Conservation (phyloP, 1,284 basidiomycete genomes). For the Coniferiporia weirii region DNA sequence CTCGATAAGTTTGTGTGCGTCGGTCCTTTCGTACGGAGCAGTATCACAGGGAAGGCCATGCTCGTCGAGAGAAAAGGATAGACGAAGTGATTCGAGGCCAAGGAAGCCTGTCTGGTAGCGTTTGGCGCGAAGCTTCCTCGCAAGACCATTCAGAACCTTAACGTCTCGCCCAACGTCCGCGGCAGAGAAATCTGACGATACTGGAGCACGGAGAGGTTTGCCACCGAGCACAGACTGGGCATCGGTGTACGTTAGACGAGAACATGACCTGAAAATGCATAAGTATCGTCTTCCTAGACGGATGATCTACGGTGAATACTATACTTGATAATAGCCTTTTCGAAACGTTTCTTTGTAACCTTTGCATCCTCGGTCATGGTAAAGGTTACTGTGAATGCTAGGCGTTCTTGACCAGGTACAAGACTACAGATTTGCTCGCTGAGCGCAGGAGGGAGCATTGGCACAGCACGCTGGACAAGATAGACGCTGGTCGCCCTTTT, state of each 20-base stretch:
- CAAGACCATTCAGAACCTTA: slow-evolving; percentile 61
- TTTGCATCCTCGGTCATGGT: slow-evolving; percentile 82
- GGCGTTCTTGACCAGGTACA: slow-evolving; percentile 79
- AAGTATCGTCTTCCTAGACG: slow-evolving; percentile 1
- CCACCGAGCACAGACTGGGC: slow-evolving; percentile 84
- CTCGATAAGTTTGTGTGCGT: slow-evolving; percentile 83
- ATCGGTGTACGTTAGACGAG: slow-evolving; percentile 79
- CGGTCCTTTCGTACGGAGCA: slow-evolving; percentile 53
- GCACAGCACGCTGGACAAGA: slow-evolving; percentile 90
- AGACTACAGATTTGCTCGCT: slow-evolving; percentile 93
- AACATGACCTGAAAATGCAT: slow-evolving; percentile 59
- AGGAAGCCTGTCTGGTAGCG: slow-evolving; percentile 84
- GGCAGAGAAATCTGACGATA: slow-evolving; percentile 53
- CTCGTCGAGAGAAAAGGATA: slow-evolving; percentile 81
- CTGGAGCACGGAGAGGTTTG: slow-evolving; percentile 47
- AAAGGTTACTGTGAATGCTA: slow-evolving; percentile 87
- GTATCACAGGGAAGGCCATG: slow-evolving; percentile 83
- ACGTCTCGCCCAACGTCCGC: slow-evolving; percentile 75
- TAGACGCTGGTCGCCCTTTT: slow-evolving; percentile 97
- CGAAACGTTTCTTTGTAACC: slow-evolving; percentile 86
- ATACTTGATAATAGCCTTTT: slow-evolving; percentile 87
- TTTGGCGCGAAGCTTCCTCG: slow-evolving; percentile 67
- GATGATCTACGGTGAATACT: slow-evolving; percentile 23
- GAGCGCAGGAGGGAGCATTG: slow-evolving; percentile 91
- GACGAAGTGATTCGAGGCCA: slow-evolving; percentile 63